These are phyloP conservation scores for Dissoconium aciculare DNA, from an alignment of 2,329 filamentous ascomycete genomes.

Conservation along the genomic window DNA sequence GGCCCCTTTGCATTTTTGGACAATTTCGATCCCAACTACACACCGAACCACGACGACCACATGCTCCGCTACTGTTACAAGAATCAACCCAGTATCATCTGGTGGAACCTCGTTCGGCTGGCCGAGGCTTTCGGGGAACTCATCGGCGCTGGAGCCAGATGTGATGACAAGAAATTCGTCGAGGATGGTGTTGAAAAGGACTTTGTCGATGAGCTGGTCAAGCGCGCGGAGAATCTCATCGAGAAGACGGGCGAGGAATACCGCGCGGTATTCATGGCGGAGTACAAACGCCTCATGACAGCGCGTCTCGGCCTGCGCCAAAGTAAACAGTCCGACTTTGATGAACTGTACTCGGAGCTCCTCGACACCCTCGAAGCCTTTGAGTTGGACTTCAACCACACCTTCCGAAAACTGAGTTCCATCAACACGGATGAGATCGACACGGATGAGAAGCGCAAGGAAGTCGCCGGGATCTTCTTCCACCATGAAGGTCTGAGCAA, in stretches of 20 bases:
- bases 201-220: constrained; percentile 54
- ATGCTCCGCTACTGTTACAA: constrained; percentile 78
- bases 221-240: constrained; percentile 72
- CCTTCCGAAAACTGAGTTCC: constrained; percentile 65
- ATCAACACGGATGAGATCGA: constrained; percentile 49
- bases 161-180: constrained; percentile 59
- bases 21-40: constrained; percentile 87
- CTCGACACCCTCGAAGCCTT: constrained; percentile 68
- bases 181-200: constrained; percentile 56
- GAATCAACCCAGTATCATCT: constrained; percentile 90
- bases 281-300: constrained; percentile 79
- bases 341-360: constrained; percentile 63
- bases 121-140: constrained; percentile 82
- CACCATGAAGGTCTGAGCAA: constrained; percentile 55
- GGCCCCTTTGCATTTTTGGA: constrained; percentile 97
- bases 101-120: constrained; percentile 93
- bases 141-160: constrained; percentile 57
- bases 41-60: constrained; percentile 90
- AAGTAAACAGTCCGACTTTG: constrained; percentile 59
- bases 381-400: constrained; percentile 86
- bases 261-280: constrained; percentile 69
- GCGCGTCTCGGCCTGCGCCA: constrained; percentile 60
- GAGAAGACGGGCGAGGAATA: constrained; percentile 71
- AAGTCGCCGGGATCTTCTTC: constrained; percentile 63
- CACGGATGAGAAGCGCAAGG: constrained; percentile 47